phyloP scores from a whole-genome alignment of 257 asterid species.

The Capsicum rhomboideum region DNA sequence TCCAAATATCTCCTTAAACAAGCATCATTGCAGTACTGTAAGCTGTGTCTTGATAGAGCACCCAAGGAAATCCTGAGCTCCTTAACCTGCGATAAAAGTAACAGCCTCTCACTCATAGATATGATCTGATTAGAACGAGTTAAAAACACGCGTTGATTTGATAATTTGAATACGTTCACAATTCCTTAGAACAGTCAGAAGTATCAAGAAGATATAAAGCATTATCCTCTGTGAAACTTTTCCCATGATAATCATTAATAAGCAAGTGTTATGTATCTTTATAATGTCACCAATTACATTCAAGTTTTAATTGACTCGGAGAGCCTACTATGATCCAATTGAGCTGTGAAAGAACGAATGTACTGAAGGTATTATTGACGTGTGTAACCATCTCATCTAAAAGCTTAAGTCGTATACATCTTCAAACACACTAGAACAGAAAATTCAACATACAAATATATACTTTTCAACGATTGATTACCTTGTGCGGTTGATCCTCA shows the following conservation, averaged over 20 bases:
- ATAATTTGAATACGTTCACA: background rate
- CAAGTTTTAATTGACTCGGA: background rate
- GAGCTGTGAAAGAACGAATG: background rate
- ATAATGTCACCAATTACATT: background rate
- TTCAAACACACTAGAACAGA: background rate
- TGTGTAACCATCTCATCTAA: background rate
- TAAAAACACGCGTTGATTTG: background rate
- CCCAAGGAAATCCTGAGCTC: constrained; percentile 61
- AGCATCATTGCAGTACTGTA: constrained; percentile 64
- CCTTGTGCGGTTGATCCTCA: constrained; percentile 65
- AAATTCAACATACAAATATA: background rate
- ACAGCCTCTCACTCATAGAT: background rate
- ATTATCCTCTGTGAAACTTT: background rate
- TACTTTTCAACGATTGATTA: constrained; percentile 11
- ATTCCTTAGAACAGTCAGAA: too few relatives aligned
- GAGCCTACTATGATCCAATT: background rate
- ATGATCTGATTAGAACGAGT: background rate
- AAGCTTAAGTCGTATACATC: background rate
- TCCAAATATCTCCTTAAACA: constrained; percentile 82
- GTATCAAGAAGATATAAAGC: background rate
- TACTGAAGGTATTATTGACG: background rate
- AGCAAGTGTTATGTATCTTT: background rate
- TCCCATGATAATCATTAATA: background rate
- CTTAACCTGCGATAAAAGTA: constrained; percentile 37
- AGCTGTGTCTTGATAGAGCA: constrained; percentile 56